Evolutionary conservation across 2,329 filamentous ascomycete species (phyloP).

Genomic region (Drechslerella coelobrocha): DNA sequence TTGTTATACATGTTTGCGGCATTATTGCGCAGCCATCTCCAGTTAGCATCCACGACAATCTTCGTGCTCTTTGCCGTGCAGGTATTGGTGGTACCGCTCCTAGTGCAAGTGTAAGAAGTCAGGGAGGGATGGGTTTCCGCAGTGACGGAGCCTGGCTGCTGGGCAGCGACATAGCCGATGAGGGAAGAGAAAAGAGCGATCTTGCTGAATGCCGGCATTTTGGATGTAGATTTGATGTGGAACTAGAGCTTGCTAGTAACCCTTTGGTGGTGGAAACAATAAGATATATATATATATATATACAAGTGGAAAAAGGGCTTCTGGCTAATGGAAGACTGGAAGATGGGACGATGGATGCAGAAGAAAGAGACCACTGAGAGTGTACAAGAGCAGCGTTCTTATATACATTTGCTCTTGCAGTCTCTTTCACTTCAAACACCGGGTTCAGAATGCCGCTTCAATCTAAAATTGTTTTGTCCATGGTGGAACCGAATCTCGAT

Average conservation of each 20-base stretch:
- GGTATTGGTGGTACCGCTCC: too few relatives aligned
- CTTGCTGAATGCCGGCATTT: constrained; percentile 53
- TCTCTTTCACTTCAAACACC: constrained; percentile 45
- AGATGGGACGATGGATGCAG: constrained; percentile 46
- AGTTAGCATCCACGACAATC: constrained; percentile 67
- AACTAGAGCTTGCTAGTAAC: constrained; percentile 50
- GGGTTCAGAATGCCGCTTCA: constrained; percentile 29
- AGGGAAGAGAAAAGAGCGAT: constrained; percentile 61
- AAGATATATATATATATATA: constrained; percentile 35
- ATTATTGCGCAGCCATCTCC: constrained; percentile 66
- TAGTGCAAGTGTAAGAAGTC: constrained; percentile 64
- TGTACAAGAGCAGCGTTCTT: constrained; percentile 37
- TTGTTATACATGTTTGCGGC: constrained; percentile 61
- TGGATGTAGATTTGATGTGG: constrained; percentile 30
- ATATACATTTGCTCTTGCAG: constrained; percentile 33
- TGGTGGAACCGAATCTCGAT: constrained; percentile 46
- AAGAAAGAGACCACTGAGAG: constrained; percentile 35
- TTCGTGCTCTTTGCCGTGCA: constrained; percentile 64
- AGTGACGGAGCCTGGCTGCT: constrained; percentile 63
- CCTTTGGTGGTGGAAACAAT: neutral
- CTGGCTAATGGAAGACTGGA: constrained; percentile 40
- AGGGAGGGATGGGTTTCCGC: constrained; percentile 65
- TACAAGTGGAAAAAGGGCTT: constrained; percentile 41
- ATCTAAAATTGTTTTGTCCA: constrained; percentile 38
- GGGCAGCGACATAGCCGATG: constrained; percentile 61